Evolutionary conservation across 2,329 filamentous ascomycete species (phyloP).

Genomic region (Meredithiella fracta): DNA sequence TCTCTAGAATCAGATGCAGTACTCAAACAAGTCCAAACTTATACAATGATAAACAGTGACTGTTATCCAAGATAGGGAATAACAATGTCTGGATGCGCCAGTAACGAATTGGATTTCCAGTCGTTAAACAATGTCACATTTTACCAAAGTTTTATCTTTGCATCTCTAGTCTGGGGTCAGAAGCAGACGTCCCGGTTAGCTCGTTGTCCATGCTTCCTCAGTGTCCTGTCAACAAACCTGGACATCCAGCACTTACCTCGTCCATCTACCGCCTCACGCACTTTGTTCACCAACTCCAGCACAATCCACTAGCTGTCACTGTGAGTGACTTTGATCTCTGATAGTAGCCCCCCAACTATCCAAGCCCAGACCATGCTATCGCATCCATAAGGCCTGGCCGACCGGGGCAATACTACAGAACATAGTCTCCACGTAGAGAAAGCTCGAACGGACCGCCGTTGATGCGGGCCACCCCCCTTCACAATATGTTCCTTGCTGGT

Average conservation of each 20-base stretch:
- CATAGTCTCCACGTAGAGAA: not conserved
- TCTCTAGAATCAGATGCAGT: not conserved
- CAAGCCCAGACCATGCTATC: not conserved
- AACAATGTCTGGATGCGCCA: not conserved
- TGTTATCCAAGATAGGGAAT: not conserved
- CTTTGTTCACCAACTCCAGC: no score
- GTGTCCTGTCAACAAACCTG: no score
- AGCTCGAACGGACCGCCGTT: not conserved
- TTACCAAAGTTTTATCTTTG: not conserved
- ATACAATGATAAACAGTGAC: not conserved
- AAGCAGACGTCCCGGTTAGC: not conserved
- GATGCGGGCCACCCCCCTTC: not conserved
- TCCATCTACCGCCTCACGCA: no score
- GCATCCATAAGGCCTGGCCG: not conserved
- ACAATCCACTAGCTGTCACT: not conserved
- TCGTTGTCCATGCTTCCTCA: not conserved
- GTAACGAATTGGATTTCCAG: not conserved
- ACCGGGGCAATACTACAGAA: not conserved
- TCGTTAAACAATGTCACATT: not conserved
- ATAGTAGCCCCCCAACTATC: not conserved
- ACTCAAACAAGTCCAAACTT: no score
- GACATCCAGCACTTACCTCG: no score
- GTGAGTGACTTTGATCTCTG: not conserved
- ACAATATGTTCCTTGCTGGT: not conserved
- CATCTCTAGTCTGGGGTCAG: not conserved